Evolutionary conservation across 1,284 basidiomycete species (phyloP).

Genomic region (Mrakiaceae sp.): DNA sequence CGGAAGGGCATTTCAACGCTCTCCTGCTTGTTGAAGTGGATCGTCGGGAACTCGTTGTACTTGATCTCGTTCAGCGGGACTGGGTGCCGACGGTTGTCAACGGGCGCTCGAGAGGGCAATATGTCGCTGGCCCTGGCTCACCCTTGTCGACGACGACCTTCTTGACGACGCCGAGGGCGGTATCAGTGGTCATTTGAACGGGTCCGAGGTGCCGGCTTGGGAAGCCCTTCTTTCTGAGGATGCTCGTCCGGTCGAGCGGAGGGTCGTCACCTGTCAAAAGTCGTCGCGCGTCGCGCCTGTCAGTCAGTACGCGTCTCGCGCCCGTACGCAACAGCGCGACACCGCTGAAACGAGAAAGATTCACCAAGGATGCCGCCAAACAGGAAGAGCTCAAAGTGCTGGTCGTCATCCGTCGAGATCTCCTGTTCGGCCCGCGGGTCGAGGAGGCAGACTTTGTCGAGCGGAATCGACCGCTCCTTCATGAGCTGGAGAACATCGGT

Average conservation of each 20-base stretch:
- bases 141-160: conserved; percentile 67
- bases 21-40: conserved; percentile 67
- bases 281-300: too few relatives aligned
- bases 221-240: conserved; percentile 61
- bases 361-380: conserved; percentile 50
- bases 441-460: conserved; percentile 65
- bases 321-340: too few relatives aligned
- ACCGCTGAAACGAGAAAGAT: conserved; percentile 21
- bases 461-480: conserved; percentile 39
- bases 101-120: too few relatives aligned
- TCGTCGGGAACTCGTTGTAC: conserved; percentile 77
- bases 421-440: conserved; percentile 68
- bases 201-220: conserved; percentile 68
- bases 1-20: conserved; percentile 92
- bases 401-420: conserved; percentile 61
- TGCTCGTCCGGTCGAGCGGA: conserved; percentile 55
- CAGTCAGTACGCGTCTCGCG: too few relatives aligned
- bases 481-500: conserved; percentile 57
- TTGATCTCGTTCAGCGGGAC: conserved; percentile 58
- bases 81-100: conserved; percentile 22
- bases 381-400: conserved; percentile 55
- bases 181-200: conserved; percentile 97
- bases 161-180: conserved; percentile 87
- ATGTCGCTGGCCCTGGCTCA: conserved; percentile 28
- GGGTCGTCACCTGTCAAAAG: conserved; percentile 63